A percentile compares a stretch with the other conserved stretches of the same genome.
Conservation (phyloP, 2,329 filamentous ascomycete genomes). For the Hypoxylon sp. region DNA sequence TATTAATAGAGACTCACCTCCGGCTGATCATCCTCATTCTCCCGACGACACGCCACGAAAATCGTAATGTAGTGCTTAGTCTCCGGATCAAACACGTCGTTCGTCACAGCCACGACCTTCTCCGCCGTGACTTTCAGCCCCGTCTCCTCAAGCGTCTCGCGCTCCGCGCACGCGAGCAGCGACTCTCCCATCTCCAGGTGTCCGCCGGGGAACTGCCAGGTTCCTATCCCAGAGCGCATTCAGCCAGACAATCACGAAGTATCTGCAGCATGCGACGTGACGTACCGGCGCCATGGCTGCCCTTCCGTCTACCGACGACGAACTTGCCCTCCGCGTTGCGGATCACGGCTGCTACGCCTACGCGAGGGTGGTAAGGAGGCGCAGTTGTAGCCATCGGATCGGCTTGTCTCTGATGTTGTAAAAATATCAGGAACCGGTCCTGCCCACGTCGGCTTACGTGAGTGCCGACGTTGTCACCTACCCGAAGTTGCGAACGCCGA, state of each 20-base stretch:
- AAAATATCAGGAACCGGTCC: background rate
- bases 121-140: slow-evolving; percentile 67
- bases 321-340: slow-evolving; percentile 58
- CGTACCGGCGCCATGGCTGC: slow-evolving; percentile 63
- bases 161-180: slow-evolving; percentile 70
- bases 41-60: slow-evolving; percentile 69
- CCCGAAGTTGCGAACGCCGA: background rate
- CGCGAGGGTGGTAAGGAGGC: slow-evolving; percentile 53
- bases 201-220: slow-evolving; percentile 78
- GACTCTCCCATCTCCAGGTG: slow-evolving; percentile 79
- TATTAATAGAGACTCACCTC: slow-evolving; percentile 59
- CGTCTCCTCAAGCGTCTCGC: slow-evolving; percentile 80
- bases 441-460: background rate
- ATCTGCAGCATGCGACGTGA: slow-evolving; percentile 8
- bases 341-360: slow-evolving; percentile 64
- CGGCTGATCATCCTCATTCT: slow-evolving; percentile 62
- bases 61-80: slow-evolving; percentile 81
- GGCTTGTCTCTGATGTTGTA: background rate
- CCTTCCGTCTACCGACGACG: slow-evolving; percentile 61
- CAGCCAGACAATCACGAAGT: background rate
- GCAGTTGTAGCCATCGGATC: slow-evolving; percentile 46
- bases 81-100: slow-evolving; percentile 71
- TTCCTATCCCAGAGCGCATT: slow-evolving; percentile 56
- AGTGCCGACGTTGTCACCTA: background rate
- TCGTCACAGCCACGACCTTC: slow-evolving; percentile 71